A percentile compares a stretch with the other conserved stretches of the same genome.
Conservation (phyloP, 352 stramenopile genomes). For the Phytophthora capsici region DNA sequence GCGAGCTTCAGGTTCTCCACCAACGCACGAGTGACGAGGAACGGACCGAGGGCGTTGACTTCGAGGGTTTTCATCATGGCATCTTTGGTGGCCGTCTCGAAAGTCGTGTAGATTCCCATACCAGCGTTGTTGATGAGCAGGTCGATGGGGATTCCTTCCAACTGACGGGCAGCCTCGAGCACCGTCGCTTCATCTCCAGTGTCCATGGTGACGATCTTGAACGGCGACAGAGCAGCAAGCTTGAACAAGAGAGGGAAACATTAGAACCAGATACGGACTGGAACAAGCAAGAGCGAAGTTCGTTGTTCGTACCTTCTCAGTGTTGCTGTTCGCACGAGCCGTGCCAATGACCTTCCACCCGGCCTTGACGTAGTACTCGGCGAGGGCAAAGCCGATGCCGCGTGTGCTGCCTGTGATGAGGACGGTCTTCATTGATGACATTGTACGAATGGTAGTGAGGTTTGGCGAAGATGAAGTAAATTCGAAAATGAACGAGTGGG, state of each 20-base stretch:
- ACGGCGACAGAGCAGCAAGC: constrained; percentile 7
- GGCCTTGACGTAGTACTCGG: constrained; percentile 7
- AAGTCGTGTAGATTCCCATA: neutral
- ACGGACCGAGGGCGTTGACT: constrained; percentile 12
- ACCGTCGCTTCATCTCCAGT: neutral
- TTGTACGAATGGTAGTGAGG: constrained; percentile 1
- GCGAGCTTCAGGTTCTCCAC: constrained; percentile 8
- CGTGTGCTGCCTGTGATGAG: constrained; percentile 10
- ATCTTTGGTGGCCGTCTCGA: constrained; percentile 7
- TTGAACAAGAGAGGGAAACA: neutral
- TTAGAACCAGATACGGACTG: neutral
- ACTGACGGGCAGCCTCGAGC: constrained; percentile 9
- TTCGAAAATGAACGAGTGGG: constrained; percentile 2
- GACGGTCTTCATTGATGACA: constrained; percentile 10
- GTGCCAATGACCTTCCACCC: constrained; percentile 19
- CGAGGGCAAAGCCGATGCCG: constrained; percentile 10
- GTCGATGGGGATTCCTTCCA: constrained; percentile 12
- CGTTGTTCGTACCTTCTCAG: neutral
- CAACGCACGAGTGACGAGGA: constrained; percentile 5
- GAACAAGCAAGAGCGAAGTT: neutral
- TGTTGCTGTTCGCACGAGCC: constrained; percentile 14
- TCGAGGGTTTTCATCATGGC: constrained; percentile 8
- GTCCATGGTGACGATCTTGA: constrained; percentile 13
- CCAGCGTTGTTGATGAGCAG: constrained; percentile 22
- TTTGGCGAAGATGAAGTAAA: neutral